Evolutionary conservation across 164 flowering plant species (phyloP), one percentile per base, ranked within the genome.

Genomic region (Sextonia rubra): DNA sequence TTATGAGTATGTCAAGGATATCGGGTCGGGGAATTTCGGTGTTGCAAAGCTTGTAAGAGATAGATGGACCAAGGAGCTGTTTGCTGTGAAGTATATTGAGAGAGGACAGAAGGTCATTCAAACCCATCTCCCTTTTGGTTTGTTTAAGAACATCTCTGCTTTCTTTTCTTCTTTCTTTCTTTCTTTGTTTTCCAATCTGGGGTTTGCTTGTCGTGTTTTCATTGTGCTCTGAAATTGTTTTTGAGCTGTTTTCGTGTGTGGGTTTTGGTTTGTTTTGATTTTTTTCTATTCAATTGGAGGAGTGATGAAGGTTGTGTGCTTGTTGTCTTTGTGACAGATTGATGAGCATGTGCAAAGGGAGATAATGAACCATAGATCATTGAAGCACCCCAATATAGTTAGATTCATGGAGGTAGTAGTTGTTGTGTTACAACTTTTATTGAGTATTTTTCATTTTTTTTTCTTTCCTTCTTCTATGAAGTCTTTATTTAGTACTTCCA

Each of bases 271-370:
- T 72, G 61, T 68, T 60, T 61, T 56, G 44, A 37, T 37, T 37
- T 8, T 37, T 1, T 37, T 37, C 11, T 37, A 37, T 9, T 37
- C 44, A 37, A 37, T 37, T 7, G 44, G 44, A 27, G 30, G 30
- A 37, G 44, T 37, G 44, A 37, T 37, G 44, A 37, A 37, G 44
- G 44, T 37, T 37, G 1, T 37, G 44, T 37, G 8, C 8, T 37
- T 37, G 44, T 61, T 25, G 47, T 74, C 49, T 29, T 64, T 71
- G 22, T 72, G 18, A 47, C 85, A 90, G 94, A 90, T 90, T 82
- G 94, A 90, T 84, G 94, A 90, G 73, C 81, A 90, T 82, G 94
- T 90, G 68, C 90, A 82, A 66, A 88, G 94, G 81, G 94, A 90
- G 80, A 90, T 90, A 24, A 88, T 88, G 87, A 90, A 90, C 80